Evolutionary conservation across 2,329 filamentous ascomycete genomes (phyloP).

Genomic region (Aspergillus fijiensis): DNA sequence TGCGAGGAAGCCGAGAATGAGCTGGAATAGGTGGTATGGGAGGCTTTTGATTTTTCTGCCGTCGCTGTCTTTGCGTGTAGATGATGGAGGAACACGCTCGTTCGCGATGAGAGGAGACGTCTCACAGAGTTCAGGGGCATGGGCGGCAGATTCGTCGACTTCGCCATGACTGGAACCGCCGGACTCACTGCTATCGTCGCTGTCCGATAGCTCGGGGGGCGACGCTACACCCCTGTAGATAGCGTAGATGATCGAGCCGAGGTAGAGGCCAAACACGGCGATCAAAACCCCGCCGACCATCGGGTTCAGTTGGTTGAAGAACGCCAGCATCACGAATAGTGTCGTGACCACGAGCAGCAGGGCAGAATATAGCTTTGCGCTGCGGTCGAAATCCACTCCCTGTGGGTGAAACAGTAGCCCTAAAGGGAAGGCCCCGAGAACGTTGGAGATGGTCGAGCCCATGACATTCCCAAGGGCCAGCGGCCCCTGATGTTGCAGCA

Average conservation of each 20-base stretch:
- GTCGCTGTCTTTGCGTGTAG: neutral
- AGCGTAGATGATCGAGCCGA: conserved; percentile 45
- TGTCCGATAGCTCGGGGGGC: conserved; percentile 46
- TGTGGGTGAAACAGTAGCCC: conserved; percentile 48
- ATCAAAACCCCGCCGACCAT: conserved; percentile 44
- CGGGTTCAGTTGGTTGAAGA: conserved; percentile 35
- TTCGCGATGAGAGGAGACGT: conserved; percentile 17
- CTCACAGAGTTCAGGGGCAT: conserved; percentile 9
- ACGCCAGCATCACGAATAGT: conserved; percentile 36
- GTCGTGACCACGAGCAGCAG: conserved; percentile 47
- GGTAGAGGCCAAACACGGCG: conserved; percentile 46
- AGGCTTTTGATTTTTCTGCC: conserved; percentile 8
- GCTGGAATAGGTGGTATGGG: conserved; percentile 43
- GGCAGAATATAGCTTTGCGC: conserved; percentile 49
- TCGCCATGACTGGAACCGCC: conserved; percentile 7
- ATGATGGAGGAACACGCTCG: too few relatives aligned
- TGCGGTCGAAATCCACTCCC: conserved; percentile 46
- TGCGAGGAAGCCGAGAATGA: conserved; percentile 46
- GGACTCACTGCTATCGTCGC: conserved; percentile 39
- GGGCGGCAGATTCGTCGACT: neutral
- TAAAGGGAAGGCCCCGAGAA: conserved; percentile 56
- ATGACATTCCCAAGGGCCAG: conserved; percentile 57
- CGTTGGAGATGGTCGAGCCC: conserved; percentile 57
- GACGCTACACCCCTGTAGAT: conserved; percentile 47
- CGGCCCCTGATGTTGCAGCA: conserved; percentile 48